A percentile compares a stretch with the other conserved stretches of the same genome.
phyloP scores from a whole-genome alignment of 345 rosid genomes.

The Jatropha curcas region DNA sequence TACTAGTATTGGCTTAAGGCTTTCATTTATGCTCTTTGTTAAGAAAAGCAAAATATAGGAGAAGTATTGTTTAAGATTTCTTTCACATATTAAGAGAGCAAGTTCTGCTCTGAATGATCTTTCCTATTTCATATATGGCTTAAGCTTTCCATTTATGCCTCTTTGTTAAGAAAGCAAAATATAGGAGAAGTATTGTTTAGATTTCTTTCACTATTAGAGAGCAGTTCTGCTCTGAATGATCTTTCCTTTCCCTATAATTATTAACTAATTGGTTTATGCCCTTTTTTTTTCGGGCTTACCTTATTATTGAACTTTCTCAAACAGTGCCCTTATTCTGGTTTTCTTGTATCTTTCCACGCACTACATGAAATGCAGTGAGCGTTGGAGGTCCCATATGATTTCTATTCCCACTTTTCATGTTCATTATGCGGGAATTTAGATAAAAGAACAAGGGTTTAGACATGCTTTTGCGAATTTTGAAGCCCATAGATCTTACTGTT shows the following conservation, averaged over 20 bases:
- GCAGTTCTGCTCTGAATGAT: not conserved
- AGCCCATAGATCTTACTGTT: not conserved
- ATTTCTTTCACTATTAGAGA: not conserved
- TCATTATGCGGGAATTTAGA: not conserved
- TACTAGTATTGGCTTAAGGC: not conserved
- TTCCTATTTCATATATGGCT: no score
- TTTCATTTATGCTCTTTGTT: not conserved
- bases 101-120: not conserved
- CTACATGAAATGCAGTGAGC: not conserved
- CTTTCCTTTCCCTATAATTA: not conserved
- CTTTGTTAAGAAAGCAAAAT: not conserved
- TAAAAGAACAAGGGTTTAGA: not conserved
- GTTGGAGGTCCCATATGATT: not conserved
- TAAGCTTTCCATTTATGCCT: not conserved
- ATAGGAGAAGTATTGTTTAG: not conserved
- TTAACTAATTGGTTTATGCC: not conserved
- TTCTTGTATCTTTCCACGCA: not conserved
- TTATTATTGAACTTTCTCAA: not conserved
- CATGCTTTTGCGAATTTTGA: not conserved
- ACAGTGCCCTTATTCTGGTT: not conserved
- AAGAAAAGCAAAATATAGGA: not conserved
- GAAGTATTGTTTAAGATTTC: not conserved
- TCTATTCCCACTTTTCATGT: not conserved
- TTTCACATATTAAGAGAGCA: no score
- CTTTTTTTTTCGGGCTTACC: constrained; percentile 1